These are phyloP conservation scores for Pleurotus sapidus DNA, from an alignment of 768 basidiomycete species.

Conservation along the genomic window DNA sequence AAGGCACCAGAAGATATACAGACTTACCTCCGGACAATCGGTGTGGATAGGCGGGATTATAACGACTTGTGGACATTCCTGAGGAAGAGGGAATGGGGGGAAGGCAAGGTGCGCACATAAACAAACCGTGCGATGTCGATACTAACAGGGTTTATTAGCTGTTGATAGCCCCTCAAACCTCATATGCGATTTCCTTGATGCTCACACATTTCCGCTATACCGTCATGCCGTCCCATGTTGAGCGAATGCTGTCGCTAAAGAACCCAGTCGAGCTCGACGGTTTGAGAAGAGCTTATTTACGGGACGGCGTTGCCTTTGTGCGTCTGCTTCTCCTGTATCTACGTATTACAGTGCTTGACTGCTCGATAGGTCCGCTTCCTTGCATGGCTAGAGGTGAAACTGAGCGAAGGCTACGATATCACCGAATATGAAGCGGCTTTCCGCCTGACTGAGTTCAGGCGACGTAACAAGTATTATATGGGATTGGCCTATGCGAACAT, in stretches of 20 bases:
- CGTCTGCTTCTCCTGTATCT: slow-evolving; percentile 28
- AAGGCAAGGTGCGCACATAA: slow-evolving; percentile 56
- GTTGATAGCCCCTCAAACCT: slow-evolving; percentile 69
- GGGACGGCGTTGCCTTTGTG: slow-evolving; percentile 86
- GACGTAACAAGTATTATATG: slow-evolving; percentile 70
- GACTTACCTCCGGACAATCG: slow-evolving; percentile 54
- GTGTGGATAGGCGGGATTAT: slow-evolving; percentile 63
- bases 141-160: slow-evolving; percentile 31
- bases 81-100: slow-evolving; percentile 71
- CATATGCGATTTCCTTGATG: slow-evolving; percentile 84
- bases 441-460: slow-evolving; percentile 74
- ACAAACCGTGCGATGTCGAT: too few species aligned
- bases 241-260: slow-evolving; percentile 84
- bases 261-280: slow-evolving; percentile 85
- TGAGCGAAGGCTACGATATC: slow-evolving; percentile 74
- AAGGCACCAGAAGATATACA: slow-evolving; percentile 62
- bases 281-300: slow-evolving; percentile 69
- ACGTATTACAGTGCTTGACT: slow-evolving; percentile 11
- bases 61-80: slow-evolving; percentile 80
- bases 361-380: slow-evolving; percentile 66
- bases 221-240: slow-evolving; percentile 64
- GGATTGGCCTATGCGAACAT: slow-evolving; percentile 90
- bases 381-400: slow-evolving; percentile 85
- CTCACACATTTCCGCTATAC: slow-evolving; percentile 82
- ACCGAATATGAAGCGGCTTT: slow-evolving; percentile 92